Evolutionary conservation across 2,329 filamentous ascomycete genomes (phyloP).

Genomic region (Aureobasidium mangrovei): DNA sequence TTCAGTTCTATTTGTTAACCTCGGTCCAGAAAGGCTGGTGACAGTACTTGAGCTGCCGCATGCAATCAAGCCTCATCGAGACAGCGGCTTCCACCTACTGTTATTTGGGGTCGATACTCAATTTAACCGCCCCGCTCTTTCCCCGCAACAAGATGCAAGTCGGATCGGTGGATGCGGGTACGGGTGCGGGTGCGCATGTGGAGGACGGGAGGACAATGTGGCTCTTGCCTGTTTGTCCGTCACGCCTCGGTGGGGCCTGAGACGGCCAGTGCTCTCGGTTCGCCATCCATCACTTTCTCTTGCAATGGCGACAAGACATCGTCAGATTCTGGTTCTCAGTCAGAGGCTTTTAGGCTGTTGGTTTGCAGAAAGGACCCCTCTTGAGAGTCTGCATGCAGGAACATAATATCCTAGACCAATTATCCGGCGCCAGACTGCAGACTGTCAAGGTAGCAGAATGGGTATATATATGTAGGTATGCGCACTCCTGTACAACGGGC

Average conservation of each 20-base stretch:
- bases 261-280: conserved; percentile 6
- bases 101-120: neutral
- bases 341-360: conserved; percentile 8
- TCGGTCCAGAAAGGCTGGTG: neutral
- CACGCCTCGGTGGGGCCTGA: neutral
- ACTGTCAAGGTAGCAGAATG: neutral
- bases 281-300: neutral
- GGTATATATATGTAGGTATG: conserved; percentile 6
- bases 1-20: no score
- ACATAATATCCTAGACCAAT: conserved; percentile 1
- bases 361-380: neutral
- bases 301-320: neutral
- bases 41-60: neutral
- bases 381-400: neutral
- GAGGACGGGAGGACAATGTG: neutral
- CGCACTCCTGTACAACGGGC: neutral
- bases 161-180: neutral
- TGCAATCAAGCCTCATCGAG: neutral
- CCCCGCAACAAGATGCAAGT: neutral
- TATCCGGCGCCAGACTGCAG: conserved; percentile 1
- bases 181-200: conserved; percentile 1
- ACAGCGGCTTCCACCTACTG: neutral
- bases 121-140: conserved; percentile 8
- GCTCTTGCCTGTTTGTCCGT: conserved; percentile 3
- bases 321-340: neutral